Conservation (phyloP, 2,329 filamentous ascomycete species). For the Pseudogymnoascus sp. region DNA sequence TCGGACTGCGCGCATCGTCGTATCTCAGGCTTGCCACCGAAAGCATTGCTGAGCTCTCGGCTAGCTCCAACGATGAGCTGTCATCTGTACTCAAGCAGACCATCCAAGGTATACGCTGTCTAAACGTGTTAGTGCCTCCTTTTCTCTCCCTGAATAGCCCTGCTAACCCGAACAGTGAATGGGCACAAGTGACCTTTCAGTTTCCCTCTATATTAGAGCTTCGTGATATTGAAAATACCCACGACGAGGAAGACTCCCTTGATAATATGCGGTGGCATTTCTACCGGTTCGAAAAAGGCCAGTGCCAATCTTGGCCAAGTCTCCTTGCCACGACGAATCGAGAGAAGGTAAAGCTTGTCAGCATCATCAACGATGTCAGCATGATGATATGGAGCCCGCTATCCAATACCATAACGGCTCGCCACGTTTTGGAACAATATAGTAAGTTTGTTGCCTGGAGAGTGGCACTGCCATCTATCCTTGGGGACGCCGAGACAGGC, state of each 20-base stretch:
- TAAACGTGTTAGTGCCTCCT: slow-evolving; percentile 26
- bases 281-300: slow-evolving; percentile 20
- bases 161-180: slow-evolving; percentile 27
- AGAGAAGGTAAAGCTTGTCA: slow-evolving; percentile 25
- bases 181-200: slow-evolving; percentile 28
- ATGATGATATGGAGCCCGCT: slow-evolving; percentile 21
- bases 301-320: slow-evolving; percentile 18
- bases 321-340: slow-evolving; percentile 25
- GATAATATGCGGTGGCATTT: slow-evolving; percentile 23
- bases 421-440: slow-evolving; percentile 23
- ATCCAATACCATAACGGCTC: slow-evolving; percentile 16
- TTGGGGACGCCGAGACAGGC: slow-evolving; percentile 20
- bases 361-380: slow-evolving; percentile 22
- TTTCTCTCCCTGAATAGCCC: neutral
- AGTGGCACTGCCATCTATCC: slow-evolving; percentile 20
- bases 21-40: slow-evolving; percentile 25
- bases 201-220: slow-evolving; percentile 15
- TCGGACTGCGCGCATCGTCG: slow-evolving; percentile 22
- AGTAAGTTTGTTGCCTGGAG: slow-evolving; percentile 24
- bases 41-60: slow-evolving; percentile 9
- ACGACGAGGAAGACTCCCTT: slow-evolving; percentile 14
- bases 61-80: slow-evolving; percentile 17
- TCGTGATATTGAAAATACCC: slow-evolving; percentile 11
- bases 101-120: slow-evolving; percentile 25
- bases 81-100: slow-evolving; percentile 25